phyloP scores from a whole-genome alignment of 208 protist genomes.

The Acanthamoeba triangularis region DNA sequence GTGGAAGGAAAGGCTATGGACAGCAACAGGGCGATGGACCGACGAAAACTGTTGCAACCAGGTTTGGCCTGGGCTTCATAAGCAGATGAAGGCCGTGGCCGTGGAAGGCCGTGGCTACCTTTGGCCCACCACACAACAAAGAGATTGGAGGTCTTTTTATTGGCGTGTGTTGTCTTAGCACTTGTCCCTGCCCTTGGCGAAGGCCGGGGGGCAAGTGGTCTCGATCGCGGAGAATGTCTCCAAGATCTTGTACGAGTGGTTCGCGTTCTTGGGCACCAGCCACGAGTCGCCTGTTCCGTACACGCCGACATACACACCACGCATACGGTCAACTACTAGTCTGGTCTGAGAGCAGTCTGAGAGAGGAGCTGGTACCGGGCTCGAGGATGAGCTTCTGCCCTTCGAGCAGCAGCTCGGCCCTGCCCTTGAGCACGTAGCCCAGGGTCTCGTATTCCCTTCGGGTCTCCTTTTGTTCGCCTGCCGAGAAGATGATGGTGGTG shows the following conservation, averaged over 20 bases:
- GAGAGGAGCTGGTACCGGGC: neutral
- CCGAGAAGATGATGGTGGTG: too few species aligned
- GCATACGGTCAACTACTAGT: neutral
- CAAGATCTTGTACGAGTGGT: constrained; percentile 27
- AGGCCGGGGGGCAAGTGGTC: constrained; percentile 13
- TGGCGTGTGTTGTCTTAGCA: neutral
- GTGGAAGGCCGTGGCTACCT: too few species aligned
- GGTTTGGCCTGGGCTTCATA: too few species aligned
- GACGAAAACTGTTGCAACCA: too few species aligned
- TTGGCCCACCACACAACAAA: too few species aligned
- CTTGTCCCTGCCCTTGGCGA: constrained; percentile 33
- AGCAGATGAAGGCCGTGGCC: too few species aligned
- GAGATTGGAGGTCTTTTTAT: too few species aligned
- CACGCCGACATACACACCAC: too few species aligned
- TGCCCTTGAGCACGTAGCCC: constrained; percentile 23
- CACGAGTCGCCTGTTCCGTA: constrained; percentile 7
- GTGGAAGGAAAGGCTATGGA: too few species aligned
- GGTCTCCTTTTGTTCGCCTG: constrained; percentile 5
- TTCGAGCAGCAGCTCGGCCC: constrained; percentile 23
- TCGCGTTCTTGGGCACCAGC: constrained; percentile 52
- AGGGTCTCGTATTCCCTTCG: constrained; percentile 12
- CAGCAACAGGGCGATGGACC: too few species aligned
- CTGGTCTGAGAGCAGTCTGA: neutral
- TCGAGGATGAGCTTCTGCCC: constrained; percentile 20
- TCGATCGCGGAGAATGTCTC: neutral